Evolutionary conservation across 495 filamentous ascomycete genomes (phyloP).

Genomic region (Hypoxylon lenormandii): DNA sequence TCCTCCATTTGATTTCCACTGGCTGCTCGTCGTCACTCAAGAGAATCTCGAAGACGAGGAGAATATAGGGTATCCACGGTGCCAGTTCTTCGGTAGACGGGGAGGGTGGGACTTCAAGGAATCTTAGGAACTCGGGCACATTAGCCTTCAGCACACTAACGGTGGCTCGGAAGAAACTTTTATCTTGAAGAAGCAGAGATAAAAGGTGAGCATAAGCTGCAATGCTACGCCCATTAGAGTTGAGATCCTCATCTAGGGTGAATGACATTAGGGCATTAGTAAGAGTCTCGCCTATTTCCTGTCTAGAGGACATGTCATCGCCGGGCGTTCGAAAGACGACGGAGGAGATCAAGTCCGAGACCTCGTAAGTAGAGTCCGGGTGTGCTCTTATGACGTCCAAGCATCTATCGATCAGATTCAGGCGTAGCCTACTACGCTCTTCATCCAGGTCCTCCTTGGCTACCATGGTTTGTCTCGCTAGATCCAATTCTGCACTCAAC

Average conservation of each 20-base stretch:
- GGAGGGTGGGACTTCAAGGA: constrained; percentile 79
- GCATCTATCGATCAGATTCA: constrained; percentile 85
- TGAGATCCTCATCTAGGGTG: constrained; percentile 80
- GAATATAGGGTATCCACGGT: constrained; percentile 90
- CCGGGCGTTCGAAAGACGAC: constrained; percentile 76
- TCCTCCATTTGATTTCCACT: constrained; percentile 75
- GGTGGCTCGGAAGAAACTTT: constrained; percentile 81
- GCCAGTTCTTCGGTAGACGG: constrained; percentile 77
- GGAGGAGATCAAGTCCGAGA: constrained; percentile 84
- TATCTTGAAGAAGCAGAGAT: constrained; percentile 85
- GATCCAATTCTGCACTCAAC: constrained; percentile 27
- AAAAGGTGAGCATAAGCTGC: constrained; percentile 93
- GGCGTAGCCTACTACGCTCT: constrained; percentile 76
- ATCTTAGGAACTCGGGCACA: constrained; percentile 77
- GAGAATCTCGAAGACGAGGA: constrained; percentile 89
- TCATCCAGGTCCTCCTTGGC: constrained; percentile 87
- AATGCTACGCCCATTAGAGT: constrained; percentile 67
- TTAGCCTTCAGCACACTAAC: constrained; percentile 81
- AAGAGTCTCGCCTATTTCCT: constrained; percentile 83
- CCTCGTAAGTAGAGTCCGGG: constrained; percentile 87
- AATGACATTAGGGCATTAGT: constrained; percentile 89
- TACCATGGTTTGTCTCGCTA: constrained; percentile 33
- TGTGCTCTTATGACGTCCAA: constrained; percentile 90
- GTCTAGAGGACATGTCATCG: constrained; percentile 65
- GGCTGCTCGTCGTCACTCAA: constrained; percentile 88